Evolutionary conservation across 192 early-diverging fungal genomes (phyloP), one percentile per base, ranked within the genome.

Genomic region (Backusella circina): DNA sequence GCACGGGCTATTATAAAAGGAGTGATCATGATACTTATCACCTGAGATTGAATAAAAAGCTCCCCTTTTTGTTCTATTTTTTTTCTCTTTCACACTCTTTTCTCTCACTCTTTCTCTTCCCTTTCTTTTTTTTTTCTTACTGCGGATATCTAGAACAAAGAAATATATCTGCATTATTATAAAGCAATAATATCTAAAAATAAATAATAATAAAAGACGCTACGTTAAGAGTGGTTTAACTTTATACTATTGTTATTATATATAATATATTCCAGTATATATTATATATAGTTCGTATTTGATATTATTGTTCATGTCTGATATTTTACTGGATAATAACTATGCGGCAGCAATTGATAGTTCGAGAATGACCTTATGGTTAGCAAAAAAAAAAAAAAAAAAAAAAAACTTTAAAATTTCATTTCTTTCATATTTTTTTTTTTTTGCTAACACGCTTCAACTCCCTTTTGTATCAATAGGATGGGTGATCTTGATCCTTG

Each of bases 401-500:
- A n/a, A n/a, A n/a, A n/a, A n/a, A n/a, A n/a, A n/a, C 41, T 15
- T 51, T 51, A n/a, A 26, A 26, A 8, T 57, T 26, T 51, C 21
- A 8, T 28, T 26, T 26, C 26, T 21, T 21, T 51, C n/a, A 12
- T 12, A 7, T 36, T 39, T 41, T 41, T 41, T 10, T 41, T 41
- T 41, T 41, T 41, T 41, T 13, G 39, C 39, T 47, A 47, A 47
- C 44, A 47, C 44, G 44, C 44, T 47, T n/a, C 26, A 51, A 51
- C 50, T 21, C 54, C 54, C 16, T 50, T 31, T 44, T 41, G 37
- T 71, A 44, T 28, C 41, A 41, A 71, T 35, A 88, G 94, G 94
- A 95, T 96, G 95, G 95, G 95, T 35, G 95, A 97, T 71, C 88
- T 99, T 23, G 97, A 99, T 77, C 89, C 93, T 5, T 97, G 97